phyloP scores from a whole-genome alignment of 2,329 filamentous ascomycete genomes.

The Sclerotinia spermophila region DNA sequence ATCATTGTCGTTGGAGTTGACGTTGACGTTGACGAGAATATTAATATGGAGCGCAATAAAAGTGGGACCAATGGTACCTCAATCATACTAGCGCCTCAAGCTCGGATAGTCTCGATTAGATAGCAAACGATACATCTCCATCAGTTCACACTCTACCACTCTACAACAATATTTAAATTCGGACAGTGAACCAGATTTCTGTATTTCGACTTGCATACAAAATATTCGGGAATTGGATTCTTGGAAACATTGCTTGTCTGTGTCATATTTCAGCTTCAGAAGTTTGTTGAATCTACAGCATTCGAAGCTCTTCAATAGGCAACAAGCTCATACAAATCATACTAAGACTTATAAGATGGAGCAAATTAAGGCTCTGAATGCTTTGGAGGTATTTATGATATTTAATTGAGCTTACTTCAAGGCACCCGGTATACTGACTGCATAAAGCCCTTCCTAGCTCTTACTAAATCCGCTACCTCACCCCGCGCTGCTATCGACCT shows the following conservation, averaged over 20 bases:
- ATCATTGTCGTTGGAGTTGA: not conserved
- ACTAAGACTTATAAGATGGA: slow-evolving; percentile 54
- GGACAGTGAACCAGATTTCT: not conserved
- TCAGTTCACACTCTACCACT: not conserved
- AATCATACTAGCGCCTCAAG: not conserved
- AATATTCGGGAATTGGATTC: not conserved
- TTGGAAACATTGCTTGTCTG: not conserved
- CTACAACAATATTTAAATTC: not conserved
- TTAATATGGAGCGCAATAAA: not conserved
- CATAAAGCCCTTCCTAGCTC: slow-evolving; percentile 79
- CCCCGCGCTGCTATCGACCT: slow-evolving; percentile 82
- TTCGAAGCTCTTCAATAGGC: slow-evolving; percentile 12
- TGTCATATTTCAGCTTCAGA: not conserved
- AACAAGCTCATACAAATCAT: not conserved
- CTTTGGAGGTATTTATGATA: slow-evolving; percentile 51
- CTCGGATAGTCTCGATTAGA: slow-evolving; percentile 10
- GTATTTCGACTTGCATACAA: not conserved
- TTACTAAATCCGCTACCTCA: slow-evolving; percentile 80
- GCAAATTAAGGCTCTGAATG: slow-evolving; percentile 64
- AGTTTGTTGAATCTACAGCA: too few relatives aligned
- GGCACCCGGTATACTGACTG: slow-evolving; percentile 36
- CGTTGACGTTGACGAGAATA: not conserved
- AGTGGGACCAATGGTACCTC: not conserved
- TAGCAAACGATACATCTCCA: slow-evolving; percentile 9
- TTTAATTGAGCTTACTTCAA: not conserved